These are phyloP conservation scores for Vitis labrusca DNA, from an alignment of 164 flowering plant species.

Conservation along the genomic window DNA sequence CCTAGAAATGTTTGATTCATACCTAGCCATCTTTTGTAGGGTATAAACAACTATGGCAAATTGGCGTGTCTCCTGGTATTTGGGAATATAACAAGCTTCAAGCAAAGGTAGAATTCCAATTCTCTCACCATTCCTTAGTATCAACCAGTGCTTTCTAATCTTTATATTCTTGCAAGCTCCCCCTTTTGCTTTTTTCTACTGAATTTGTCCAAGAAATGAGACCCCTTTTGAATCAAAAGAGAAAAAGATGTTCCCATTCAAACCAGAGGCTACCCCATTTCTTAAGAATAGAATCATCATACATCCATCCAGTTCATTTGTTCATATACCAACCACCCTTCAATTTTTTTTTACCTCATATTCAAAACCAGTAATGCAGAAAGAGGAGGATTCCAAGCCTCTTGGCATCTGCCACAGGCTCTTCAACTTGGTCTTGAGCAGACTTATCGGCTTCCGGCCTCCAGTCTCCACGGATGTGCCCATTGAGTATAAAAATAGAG, in stretches of 20 bases:
- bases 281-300: conserved; percentile 22
- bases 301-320: background rate
- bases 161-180: background rate
- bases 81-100: conserved; percentile 14
- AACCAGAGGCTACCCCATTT: conserved; percentile 14
- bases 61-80: background rate
- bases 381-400: conserved; percentile 14
- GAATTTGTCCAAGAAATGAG: background rate
- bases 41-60: no score
- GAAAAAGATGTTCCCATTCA: conserved; percentile 4
- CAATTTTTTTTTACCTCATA: background rate
- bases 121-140: conserved; percentile 1
- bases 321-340: background rate
- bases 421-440: conserved; percentile 30
- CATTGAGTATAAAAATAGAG: no score
- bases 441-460: conserved; percentile 18
- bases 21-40: no score
- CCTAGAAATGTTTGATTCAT: no score
- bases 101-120: conserved; percentile 25
- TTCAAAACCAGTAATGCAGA: conserved; percentile 14
- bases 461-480: background rate
- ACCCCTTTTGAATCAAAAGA: conserved; percentile 1
- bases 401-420: conserved; percentile 39
- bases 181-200: conserved; percentile 7
- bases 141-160: conserved; percentile 3